Base-by-base conservation (phyloP, 139 green algal genomes). In the Volvox africanus region DNA sequence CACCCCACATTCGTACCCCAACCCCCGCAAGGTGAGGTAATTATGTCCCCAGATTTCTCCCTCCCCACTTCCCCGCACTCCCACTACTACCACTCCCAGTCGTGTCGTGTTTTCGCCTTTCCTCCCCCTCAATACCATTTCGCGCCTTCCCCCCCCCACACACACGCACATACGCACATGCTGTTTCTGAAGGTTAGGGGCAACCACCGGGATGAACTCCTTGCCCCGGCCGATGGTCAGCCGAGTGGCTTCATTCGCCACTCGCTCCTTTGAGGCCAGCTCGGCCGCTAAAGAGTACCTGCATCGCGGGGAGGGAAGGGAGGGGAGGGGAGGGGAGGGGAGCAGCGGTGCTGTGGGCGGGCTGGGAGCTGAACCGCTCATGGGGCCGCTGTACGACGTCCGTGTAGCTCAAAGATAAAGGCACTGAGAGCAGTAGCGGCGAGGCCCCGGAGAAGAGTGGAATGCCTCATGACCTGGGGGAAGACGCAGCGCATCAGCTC, bases 251-350 rank as follows among this genome's bases (percentile, higher is more conserved):
- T 96, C 92, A 5, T 37, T 83, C 61, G 94, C 94, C 35, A 94
- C 89, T 17, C 94, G 92, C 81, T 92, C 88, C 44, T 94, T 96
- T 61, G 68, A 80, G 0, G 88, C 92, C n/a, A 94, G 80, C 85
- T 95, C 94, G 6, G 91, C 79, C 0, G 88, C 88, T 32, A 96
- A 80, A 28, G 73, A 82, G 89, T 92, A 96, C 0, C 84, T 89
- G 82, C 21, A 18, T 33, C 22, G 61, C 28, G 37, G 44, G 79
- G 79, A 18, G 76, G 5, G 32, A 30, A 61, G 76, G 61, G 32
- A 61, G 32, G 32, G 76, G 6, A 61, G 33, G 76, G 76, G 44
- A 30, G 20, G 76, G 61, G 32, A 61, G 32, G 32, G 76, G 6
- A 61, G 33, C n/a, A n/a, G n/a, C n/a, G n/a, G n/a, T n/a, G n/a